phyloP scores from a whole-genome alignment of 129 eudicot species.

The Apium graveolens region DNA sequence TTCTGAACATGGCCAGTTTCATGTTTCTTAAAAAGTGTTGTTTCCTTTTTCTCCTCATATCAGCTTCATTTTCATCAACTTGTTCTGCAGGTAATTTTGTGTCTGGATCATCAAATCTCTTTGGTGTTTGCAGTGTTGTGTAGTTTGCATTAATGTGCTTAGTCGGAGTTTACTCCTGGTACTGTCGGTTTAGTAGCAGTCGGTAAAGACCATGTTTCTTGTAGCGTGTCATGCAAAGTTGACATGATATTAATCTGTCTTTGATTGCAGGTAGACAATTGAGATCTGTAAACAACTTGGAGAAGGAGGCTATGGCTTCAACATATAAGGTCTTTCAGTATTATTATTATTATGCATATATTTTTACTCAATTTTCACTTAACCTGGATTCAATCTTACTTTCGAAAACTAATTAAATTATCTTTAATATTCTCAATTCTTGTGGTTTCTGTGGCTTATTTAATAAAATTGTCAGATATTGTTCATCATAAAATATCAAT shows the following conservation, averaged over 20 bases:
- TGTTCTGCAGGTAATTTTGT: conserved; percentile 52
- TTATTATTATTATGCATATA: not conserved
- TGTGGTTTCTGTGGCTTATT: not conserved
- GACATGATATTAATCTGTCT: not conserved
- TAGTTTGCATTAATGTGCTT: not conserved
- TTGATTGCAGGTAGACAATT: conserved; percentile 39
- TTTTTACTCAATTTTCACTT: not conserved
- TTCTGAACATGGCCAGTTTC: conserved; percentile 35
- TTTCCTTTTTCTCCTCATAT: conserved; percentile 55
- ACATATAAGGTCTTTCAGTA: conserved; percentile 13
- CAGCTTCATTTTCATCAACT: conserved; percentile 52
- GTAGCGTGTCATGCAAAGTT: not conserved
- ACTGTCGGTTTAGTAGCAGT: no score
- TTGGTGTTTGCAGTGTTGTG: not conserved
- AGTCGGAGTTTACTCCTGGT: no score
- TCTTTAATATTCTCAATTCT: not conserved
- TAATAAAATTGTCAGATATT: not conserved
- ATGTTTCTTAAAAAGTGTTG: conserved; percentile 29
- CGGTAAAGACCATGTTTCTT: no score
- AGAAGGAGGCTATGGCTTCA: conserved; percentile 19
- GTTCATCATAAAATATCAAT: not conserved
- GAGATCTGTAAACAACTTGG: conserved; percentile 13
- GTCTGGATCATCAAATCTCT: not conserved
- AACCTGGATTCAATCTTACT: not conserved
- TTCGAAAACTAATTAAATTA: not conserved